These are phyloP conservation scores for Phyllachora maydis DNA, from an alignment of 2,329 filamentous ascomycete genomes.

Conservation along the genomic window DNA sequence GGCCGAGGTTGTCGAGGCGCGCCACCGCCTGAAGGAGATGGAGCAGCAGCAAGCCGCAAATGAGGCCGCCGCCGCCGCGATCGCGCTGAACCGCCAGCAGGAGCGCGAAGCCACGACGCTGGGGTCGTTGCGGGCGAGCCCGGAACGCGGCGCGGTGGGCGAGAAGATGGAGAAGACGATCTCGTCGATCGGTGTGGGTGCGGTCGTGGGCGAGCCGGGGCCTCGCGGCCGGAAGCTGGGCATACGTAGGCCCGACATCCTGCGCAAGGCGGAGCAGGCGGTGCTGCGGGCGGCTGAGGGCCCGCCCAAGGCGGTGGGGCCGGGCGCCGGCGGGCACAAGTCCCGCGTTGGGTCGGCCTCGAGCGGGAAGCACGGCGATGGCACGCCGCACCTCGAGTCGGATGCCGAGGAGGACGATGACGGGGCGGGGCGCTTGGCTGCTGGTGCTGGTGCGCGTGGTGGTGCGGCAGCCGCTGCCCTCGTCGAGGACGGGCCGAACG, in stretches of 20 bases:
- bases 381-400: constrained; percentile 16
- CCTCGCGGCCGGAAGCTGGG: constrained; percentile 18
- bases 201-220: constrained; percentile 13
- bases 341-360: constrained; percentile 28
- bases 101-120: constrained; percentile 5
- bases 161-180: constrained; percentile 12
- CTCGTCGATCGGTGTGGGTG: constrained; percentile 12
- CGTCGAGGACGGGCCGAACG: too few relatives aligned
- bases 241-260: constrained; percentile 32
- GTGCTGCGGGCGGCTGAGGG: constrained; percentile 28
- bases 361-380: constrained; percentile 22
- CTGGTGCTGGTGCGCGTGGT: constrained; percentile 6
- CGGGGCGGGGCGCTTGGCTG: too few relatives aligned
- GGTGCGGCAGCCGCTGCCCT: too few relatives aligned
- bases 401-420: constrained; percentile 1
- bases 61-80: too few relatives aligned
- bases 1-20: too few relatives aligned
- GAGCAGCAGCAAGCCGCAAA: too few relatives aligned
- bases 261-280: constrained; percentile 40
- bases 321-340: constrained; percentile 19
- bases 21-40: too few relatives aligned
- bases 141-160: too few relatives aligned
- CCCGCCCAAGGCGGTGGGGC: constrained; percentile 16
- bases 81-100: too few relatives aligned
- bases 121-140: constrained; percentile 7